A percentile compares a stretch with the other conserved stretches of the same genome.
These are phyloP conservation scores for Paracamarosporium sp. DNA, from an alignment of 2,329 filamentous ascomycete species.

Conservation along the genomic window DNA sequence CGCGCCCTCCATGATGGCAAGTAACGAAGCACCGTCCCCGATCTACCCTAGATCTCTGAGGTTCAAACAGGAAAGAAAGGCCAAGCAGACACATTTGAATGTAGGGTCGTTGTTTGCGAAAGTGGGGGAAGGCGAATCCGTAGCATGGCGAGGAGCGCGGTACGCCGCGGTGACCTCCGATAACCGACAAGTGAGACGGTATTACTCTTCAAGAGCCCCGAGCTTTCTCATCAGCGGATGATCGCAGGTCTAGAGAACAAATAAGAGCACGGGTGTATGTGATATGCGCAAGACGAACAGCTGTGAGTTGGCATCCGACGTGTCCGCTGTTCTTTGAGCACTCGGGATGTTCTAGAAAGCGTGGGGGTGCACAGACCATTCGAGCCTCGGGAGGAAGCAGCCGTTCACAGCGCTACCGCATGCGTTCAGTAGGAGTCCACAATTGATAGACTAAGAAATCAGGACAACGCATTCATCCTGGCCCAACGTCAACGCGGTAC, in stretches of 20 bases:
- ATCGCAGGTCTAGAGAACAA: not conserved
- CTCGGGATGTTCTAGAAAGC: not conserved
- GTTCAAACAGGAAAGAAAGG: conserved; percentile 9
- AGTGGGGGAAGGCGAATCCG: conserved; percentile 46
- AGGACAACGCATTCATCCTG: no score
- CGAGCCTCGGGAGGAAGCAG: not conserved
- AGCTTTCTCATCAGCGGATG: not conserved
- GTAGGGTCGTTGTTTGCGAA: conserved; percentile 31
- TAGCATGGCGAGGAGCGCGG: conserved; percentile 19
- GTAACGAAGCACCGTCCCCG: conserved; percentile 10
- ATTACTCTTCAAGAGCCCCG: not conserved
- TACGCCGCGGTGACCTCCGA: conserved; percentile 33
- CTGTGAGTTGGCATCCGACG: not conserved
- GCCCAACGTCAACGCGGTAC: no score
- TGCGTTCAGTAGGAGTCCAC: not conserved
- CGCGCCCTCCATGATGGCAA: conserved; percentile 34
- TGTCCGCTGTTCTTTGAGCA: not conserved
- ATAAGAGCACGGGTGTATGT: not conserved
- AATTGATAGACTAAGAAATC: no score
- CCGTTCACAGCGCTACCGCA: not conserved
- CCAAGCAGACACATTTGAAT: conserved; percentile 33
- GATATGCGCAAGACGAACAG: not conserved
- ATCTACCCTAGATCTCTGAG: conserved; percentile 32
- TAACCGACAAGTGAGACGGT: conserved; percentile 18
- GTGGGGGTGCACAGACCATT: conserved; percentile 1